Conservation (phyloP, 2,329 filamentous ascomycete species). For the Periglandula ipomoeae region DNA sequence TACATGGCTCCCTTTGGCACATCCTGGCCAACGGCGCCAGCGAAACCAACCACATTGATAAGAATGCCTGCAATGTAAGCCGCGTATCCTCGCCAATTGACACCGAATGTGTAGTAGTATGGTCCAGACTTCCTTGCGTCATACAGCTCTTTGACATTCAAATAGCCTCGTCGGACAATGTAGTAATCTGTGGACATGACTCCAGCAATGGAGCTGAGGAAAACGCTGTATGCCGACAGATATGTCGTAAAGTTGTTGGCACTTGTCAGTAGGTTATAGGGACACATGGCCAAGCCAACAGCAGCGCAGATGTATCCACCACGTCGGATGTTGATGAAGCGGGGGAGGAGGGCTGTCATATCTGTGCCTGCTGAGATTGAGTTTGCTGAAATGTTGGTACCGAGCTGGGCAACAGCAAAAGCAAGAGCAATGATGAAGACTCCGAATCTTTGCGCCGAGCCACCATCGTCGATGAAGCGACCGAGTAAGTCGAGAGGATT, state of each 20-base stretch:
- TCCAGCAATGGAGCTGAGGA: constrained; percentile 88
- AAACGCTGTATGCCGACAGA: constrained; percentile 84
- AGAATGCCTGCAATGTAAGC: constrained; percentile 78
- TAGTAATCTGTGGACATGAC: constrained; percentile 89
- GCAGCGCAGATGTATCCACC: constrained; percentile 78
- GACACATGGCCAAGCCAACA: constrained; percentile 77
- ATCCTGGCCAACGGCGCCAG: constrained; percentile 60
- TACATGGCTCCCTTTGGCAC: constrained; percentile 76
- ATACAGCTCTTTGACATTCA: constrained; percentile 72
- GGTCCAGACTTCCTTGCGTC: constrained; percentile 54
- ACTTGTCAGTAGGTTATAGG: constrained; percentile 66
- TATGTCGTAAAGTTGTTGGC: constrained; percentile 86
- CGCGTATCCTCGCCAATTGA: constrained; percentile 76
- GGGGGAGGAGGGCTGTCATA: constrained; percentile 69
- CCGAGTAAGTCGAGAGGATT: constrained; percentile 61
- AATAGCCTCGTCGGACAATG: constrained; percentile 69
- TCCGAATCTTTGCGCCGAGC: constrained; percentile 59
- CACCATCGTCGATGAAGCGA: constrained; percentile 59
- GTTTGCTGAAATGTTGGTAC: constrained; percentile 83
- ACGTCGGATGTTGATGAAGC: constrained; percentile 75
- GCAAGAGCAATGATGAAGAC: constrained; percentile 64
- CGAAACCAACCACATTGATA: constrained; percentile 88
- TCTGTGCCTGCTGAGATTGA: constrained; percentile 77
- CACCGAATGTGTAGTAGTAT: constrained; percentile 66
- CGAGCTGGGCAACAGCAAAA: constrained; percentile 72